Base-by-base conservation (phyloP, 2,329 filamentous ascomycete species). In the Orbilia javanica region DNA sequence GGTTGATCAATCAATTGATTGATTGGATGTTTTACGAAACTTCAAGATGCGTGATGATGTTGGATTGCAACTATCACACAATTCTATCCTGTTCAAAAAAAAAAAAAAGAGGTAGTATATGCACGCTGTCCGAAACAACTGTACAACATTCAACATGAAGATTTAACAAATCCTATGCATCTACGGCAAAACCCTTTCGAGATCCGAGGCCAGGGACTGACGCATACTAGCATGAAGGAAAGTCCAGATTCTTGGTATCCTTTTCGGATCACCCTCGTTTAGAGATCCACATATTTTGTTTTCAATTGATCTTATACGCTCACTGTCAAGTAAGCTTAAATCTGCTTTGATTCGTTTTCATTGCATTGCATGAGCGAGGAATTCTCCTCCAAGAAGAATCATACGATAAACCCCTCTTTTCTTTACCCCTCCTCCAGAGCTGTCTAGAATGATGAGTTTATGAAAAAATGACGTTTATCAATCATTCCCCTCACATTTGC, bases 11-110 rank as follows among this genome's bases (percentile, higher is more conserved):
- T 64, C 7, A 4, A 25, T 46, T 25, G 8, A 67, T 44, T 63
- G 70, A 68, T 74, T 68, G 48, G 69, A 50, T 50, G n/a, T 60
- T 60, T 18, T n/a, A 15, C 29, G n/a, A 39, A 55, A 39, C 29
- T 29, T 66, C 60, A 52, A 48, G 69, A 73, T 74, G 70, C 70
- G 63, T 62, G 70, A 74, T 74, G 70, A 74, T 74, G 63, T 44
- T 62, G 36, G 27, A 34, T 48, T 36, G 53, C 18, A 50, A 53
- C 27, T 25, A 39, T 36, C 27, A 34, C 36, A 48, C 20, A 27
- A 46, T 44, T n/a, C 4, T 44, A 20, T 48, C 15, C 42, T 34
- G 20, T 34, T 22, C 18, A 27, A n/a, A 63, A 22, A 42, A 42
- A 7, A 50, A 44, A 18, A 18, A 44, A 20, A 8, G 18, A 8